Percentiles rank a stretch among this genome's conserved stretches.
Conservation (phyloP, 768 basidiomycete genomes). For the Lactifluus volemus region DNA sequence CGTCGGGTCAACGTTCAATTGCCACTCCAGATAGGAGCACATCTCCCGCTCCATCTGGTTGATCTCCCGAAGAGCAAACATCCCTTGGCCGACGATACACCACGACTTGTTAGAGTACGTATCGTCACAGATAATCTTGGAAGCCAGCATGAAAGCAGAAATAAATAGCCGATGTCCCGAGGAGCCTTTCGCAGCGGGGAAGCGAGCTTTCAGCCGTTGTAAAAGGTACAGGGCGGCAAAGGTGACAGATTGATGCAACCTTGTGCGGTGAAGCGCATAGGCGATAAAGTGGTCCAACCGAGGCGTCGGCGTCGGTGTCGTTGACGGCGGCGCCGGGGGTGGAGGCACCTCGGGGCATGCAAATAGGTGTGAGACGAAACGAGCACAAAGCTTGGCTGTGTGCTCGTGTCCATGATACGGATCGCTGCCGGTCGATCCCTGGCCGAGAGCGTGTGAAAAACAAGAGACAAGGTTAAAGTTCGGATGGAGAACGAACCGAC, state of each 20-base stretch:
- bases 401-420: slow-evolving; percentile 72
- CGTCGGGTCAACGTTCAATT: slow-evolving; percentile 62
- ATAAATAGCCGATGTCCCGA: slow-evolving; percentile 88
- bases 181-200: slow-evolving; percentile 83
- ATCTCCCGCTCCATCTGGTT: slow-evolving; percentile 98
- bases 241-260: slow-evolving; percentile 50
- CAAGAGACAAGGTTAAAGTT: slow-evolving; percentile 3
- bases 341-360: slow-evolving; percentile 80
- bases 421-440: slow-evolving; percentile 28
- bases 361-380: slow-evolving; percentile 81
- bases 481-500: slow-evolving; percentile 13
- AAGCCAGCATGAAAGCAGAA: slow-evolving; percentile 88
- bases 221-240: slow-evolving; percentile 61
- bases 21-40: slow-evolving; percentile 91
- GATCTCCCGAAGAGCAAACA: slow-evolving; percentile 72
- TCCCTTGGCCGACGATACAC: slow-evolving; percentile 54
- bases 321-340: slow-evolving; percentile 24
- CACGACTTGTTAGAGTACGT: slow-evolving; percentile 63
- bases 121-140: slow-evolving; percentile 63
- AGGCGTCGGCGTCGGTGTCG: slow-evolving; percentile 26
- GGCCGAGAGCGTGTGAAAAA: not conserved
- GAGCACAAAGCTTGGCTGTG: slow-evolving; percentile 56
- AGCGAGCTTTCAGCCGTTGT: slow-evolving; percentile 81
- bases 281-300: slow-evolving; percentile 72
- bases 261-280: slow-evolving; percentile 76